A percentile compares a stretch with the other conserved stretches of the same genome.
phyloP scores from a whole-genome alignment of 164 flowering plant genomes.

The Magnolia changhungtana region DNA sequence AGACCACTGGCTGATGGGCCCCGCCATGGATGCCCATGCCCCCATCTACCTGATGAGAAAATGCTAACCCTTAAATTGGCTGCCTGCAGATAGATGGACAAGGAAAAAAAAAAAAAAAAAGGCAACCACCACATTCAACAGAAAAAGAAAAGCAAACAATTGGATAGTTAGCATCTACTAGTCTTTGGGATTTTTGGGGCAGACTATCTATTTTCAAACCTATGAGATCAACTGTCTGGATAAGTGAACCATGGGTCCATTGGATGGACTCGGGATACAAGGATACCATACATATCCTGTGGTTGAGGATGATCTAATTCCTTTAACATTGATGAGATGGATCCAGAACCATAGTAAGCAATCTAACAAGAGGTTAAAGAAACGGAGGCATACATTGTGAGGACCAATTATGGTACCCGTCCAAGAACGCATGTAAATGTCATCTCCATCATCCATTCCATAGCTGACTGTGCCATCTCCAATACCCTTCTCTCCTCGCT shows the following conservation, averaged over 20 bases:
- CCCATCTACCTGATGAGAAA: background rate
- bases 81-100: background rate
- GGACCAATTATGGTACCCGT: conserved; percentile 89
- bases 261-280: background rate
- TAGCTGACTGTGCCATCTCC: conserved; percentile 92
- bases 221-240: background rate
- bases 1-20: background rate
- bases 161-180: too few relatives aligned
- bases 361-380: background rate
- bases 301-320: too few relatives aligned
- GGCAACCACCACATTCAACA: background rate
- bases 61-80: background rate
- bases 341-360: background rate
- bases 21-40: background rate
- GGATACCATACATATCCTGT: background rate
- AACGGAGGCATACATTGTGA: conserved; percentile 54
- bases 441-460: conserved; percentile 94
- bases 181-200: too few relatives aligned
- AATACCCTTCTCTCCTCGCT: conserved; percentile 89
- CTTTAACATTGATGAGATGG: background rate
- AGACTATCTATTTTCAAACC: background rate
- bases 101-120: too few relatives aligned
- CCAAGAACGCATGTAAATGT: conserved; percentile 91
- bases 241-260: background rate
- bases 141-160: background rate